A percentile compares a stretch with the other conserved stretches of the same genome.
These are phyloP conservation scores for Candida incommunis DNA, from an alignment of 805 yeast genomes.

Conservation along the genomic window DNA sequence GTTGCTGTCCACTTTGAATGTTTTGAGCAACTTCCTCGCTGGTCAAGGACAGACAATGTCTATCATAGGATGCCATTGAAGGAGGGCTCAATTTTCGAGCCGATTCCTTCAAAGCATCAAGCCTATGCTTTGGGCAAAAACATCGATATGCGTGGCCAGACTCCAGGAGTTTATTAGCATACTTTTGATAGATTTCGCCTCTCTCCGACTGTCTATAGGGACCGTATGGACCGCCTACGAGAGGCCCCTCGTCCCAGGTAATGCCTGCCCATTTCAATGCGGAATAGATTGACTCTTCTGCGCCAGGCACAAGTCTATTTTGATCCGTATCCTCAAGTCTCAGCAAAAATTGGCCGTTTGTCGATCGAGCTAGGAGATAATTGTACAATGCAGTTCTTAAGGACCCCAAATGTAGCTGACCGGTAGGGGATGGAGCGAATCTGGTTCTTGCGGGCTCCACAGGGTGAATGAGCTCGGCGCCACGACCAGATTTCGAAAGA, in stretches of 20 bases:
- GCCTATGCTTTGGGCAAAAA: constrained; percentile 68
- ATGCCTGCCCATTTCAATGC: constrained; percentile 69
- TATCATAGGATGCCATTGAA: constrained; percentile 81
- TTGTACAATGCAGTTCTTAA: constrained; percentile 87
- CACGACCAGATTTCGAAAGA: background rate
- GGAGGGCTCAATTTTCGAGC: constrained; percentile 74
- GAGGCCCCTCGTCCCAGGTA: constrained; percentile 72
- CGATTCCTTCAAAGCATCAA: constrained; percentile 50
- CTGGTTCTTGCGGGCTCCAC: constrained; percentile 60
- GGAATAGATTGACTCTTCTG: constrained; percentile 67
- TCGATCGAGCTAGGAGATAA: constrained; percentile 62
- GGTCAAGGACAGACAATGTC: constrained; percentile 48
- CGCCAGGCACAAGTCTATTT: constrained; percentile 60
- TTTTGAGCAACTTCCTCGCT: constrained; percentile 27
- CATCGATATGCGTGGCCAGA: constrained; percentile 74
- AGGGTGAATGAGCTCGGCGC: background rate
- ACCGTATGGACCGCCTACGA: constrained; percentile 39
- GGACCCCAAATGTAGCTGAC: constrained; percentile 86
- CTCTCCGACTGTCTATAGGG: constrained; percentile 85
- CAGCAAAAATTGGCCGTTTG: constrained; percentile 68
- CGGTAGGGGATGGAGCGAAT: constrained; percentile 98
- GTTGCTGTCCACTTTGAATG: constrained; percentile 20
- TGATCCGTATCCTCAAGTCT: constrained; percentile 92
- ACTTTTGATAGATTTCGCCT: constrained; percentile 43
- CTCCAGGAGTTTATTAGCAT: constrained; percentile 42